Evolutionary conservation across 2,329 filamentous ascomycete species (phyloP), one percentile per base, ranked within the genome.

Genomic region (Colletotrichum sp.): DNA sequence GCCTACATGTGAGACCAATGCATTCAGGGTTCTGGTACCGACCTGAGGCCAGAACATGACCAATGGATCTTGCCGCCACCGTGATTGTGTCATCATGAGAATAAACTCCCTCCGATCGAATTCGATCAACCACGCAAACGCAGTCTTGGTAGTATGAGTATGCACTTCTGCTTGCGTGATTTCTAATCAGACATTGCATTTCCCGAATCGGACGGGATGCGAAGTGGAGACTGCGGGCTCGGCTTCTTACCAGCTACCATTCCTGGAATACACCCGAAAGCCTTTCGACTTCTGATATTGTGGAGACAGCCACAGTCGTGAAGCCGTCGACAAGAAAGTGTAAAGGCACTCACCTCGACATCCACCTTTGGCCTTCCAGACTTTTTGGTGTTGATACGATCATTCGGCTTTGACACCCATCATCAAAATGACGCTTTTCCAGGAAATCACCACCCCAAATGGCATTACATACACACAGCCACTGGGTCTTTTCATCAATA

Each of bases 271-370:
- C 38, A 43, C 38, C 38, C 38, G 38, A 43, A 43, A 38, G 36
- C 16, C 36, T 38, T 18, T 38, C 4, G 16, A 38, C 16, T 0
- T 43, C 38, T 43, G 18, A 43, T 43, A 8, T 11, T n/a, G 1
- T n/a, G 38, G 5, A 43, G 5, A 43, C 18, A 3, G 0, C 5
- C 38, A 43, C 1, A 43, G 18, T 43, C 38, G 18, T 2, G 16
- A 43, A 1, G 2, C 8, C 18, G 3, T n/a, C 2, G n/a, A n/a
- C 0, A 43, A 1, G 2, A 6, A 43, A 43, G 38, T n/a, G 1
- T 43, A n/a, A 43, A 43, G 38, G 3, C 18, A 43, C 36, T 9
- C 15, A 38, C 8, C 8, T 38, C 16, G 36, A 38, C 36, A 18
- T 38, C 5, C 29, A 38, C 18, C 8, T 8, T 38, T 18, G 16